phyloP scores from a whole-genome alignment of 139 green algal species.

The Asterochloris sp. region DNA sequence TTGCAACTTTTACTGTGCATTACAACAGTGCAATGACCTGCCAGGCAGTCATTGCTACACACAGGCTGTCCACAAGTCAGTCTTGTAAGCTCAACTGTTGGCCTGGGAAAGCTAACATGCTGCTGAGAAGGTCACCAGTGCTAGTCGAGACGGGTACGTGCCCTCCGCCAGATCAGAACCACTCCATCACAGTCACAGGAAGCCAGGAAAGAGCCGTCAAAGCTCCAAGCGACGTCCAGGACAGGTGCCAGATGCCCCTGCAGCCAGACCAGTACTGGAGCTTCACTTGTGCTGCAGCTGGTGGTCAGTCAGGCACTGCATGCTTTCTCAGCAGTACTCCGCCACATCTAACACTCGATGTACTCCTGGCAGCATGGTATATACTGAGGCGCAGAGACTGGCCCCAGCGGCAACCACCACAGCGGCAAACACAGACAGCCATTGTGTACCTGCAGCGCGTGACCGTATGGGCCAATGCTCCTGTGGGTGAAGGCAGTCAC shows the following conservation, averaged over 20 bases:
- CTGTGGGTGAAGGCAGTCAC: background rate
- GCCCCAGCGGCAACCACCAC: background rate
- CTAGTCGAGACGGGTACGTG: too few species aligned
- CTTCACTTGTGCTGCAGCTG: background rate
- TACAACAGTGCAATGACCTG: too few species aligned
- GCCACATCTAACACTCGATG: background rate
- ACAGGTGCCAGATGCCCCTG: constrained; percentile 32
- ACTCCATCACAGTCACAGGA: constrained; percentile 30
- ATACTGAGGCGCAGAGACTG: background rate
- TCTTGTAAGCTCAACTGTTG: too few species aligned
- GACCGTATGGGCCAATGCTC: background rate
- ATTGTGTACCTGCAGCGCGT: too few species aligned
- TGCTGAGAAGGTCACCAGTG: too few species aligned
- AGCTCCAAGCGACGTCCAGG: constrained; percentile 31
- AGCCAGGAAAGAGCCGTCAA: constrained; percentile 21
- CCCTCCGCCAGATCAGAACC: constrained; percentile 25
- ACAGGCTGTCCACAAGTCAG: too few species aligned
- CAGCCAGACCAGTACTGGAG: background rate
- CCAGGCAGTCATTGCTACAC: too few species aligned
- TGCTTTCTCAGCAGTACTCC: background rate
- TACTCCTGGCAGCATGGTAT: background rate
- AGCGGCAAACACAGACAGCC: background rate
- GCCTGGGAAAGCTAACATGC: too few species aligned
- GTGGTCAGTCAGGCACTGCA: background rate
- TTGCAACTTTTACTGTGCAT: too few species aligned